Base-by-base conservation (phyloP, 768 basidiomycete species). In the Boletus subcaerulescens region DNA sequence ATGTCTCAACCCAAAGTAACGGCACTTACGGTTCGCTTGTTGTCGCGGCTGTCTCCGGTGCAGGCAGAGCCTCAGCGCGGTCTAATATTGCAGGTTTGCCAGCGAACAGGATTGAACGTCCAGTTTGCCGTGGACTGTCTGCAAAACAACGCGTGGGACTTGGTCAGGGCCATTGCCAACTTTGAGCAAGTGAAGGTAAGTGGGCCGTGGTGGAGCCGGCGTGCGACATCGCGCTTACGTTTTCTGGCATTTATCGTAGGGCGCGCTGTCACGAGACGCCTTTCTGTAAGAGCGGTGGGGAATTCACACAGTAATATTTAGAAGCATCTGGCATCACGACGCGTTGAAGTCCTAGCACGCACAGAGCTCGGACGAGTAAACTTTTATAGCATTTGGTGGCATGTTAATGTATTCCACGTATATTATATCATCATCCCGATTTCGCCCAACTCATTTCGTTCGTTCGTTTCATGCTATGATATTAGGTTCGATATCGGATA, bases 161-260 rank as follows among this genome's bases (percentile, higher is more conserved):
- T 90, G 48, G 84, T 85, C 43, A 77, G 80, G 55, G 97, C 97
- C 0, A 65, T 93, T 24, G 79, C 80, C 47, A 95, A 96, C 65
- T 98, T 93, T 71, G 85, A 93, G 65, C 80, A 89, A 68, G 89
- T 98, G 63, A 90, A 89, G 82, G 90, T 90, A 59, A 54, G 84
- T 74, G 50, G 47, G 58, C 39, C 4, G 2, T 45, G 18, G 48
- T 47, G 54, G n/a, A n/a, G n/a, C 22, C 49, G 39, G 20, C 26
- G 31, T 45, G 50, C 8, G 53, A 50, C n/a, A 57, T 48, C 5
- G 56, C 64, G 24, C 65, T 71, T 61, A 73, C 65, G 59, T 70
- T 17, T 56, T 18, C 15, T 53, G 56, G 55, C 11, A 38, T 50
- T 58, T 48, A 50, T 58, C 45, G 22, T 63, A 86, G 82, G 73